Evolutionary conservation across 352 stramenopile species (phyloP).

Genomic region (Phytopythium delawarense): DNA sequence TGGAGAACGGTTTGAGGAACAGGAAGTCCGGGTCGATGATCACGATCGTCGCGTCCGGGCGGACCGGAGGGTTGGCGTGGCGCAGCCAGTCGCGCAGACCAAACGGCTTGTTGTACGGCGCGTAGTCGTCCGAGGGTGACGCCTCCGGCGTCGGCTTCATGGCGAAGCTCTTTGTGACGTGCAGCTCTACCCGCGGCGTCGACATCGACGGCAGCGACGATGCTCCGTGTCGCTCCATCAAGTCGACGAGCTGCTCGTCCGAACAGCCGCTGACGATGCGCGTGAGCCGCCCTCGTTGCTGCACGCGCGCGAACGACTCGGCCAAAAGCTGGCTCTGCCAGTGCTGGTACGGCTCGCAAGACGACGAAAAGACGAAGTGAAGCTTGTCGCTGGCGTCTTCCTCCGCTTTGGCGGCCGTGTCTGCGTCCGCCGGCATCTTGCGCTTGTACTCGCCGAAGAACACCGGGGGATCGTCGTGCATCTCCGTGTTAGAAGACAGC

Average conservation of each 20-base stretch:
- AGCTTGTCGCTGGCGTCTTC: slow-evolving; percentile 51
- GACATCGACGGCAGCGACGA: slow-evolving; percentile 10
- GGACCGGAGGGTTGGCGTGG: slow-evolving; percentile 55
- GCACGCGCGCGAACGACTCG: slow-evolving; percentile 53
- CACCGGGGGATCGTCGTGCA: slow-evolving; percentile 26
- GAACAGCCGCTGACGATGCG: slow-evolving; percentile 67
- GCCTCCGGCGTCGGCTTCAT: slow-evolving; percentile 20
- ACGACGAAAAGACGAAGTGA: slow-evolving; percentile 76
- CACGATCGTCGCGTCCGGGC: slow-evolving; percentile 42
- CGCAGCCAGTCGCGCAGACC: slow-evolving; percentile 69
- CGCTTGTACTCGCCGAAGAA: slow-evolving; percentile 50
- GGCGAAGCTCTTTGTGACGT: slow-evolving; percentile 54
- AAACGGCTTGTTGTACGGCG: slow-evolving; percentile 68
- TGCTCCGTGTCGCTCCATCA: slow-evolving; percentile 29
- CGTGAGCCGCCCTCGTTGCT: slow-evolving; percentile 58
- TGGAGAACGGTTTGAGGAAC: slow-evolving; percentile 56
- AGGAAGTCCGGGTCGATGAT: slow-evolving; percentile 72
- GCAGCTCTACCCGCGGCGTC: slow-evolving; percentile 44
- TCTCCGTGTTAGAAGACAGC: slow-evolving; percentile 18
- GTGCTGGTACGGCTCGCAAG: slow-evolving; percentile 54
- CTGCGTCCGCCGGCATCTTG: slow-evolving; percentile 10
- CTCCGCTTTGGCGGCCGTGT: slow-evolving; percentile 16
- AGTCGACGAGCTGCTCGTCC: slow-evolving; percentile 29
- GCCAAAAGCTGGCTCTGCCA: slow-evolving; percentile 75
- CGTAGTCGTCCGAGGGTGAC: slow-evolving; percentile 30